Conservation (phyloP, 140 eudicot genomes). For the Ambrosia hybrid region DNA sequence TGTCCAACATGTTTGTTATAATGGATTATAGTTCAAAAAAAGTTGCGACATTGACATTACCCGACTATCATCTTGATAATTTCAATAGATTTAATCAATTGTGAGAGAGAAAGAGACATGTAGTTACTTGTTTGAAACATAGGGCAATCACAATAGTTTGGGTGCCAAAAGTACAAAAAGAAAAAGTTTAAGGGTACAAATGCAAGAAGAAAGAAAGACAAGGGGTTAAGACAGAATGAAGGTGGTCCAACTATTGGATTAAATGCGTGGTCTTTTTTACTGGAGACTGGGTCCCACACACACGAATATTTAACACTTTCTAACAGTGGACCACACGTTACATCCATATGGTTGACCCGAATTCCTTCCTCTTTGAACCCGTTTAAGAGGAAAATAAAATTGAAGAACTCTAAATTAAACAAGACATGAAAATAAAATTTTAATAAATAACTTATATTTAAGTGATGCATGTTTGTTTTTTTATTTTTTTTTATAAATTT, state of each 20-base stretch:
- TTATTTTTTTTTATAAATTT: too few relatives aligned
- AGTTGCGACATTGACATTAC: background rate
- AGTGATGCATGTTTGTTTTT: too few relatives aligned
- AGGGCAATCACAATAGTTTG: background rate
- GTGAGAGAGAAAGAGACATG: background rate
- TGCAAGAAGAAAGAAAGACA: background rate
- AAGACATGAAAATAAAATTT: too few relatives aligned
- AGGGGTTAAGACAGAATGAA: background rate
- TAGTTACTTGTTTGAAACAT: background rate
- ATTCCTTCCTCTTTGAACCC: background rate
- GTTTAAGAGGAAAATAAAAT: background rate
- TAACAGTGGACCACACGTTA: slow-evolving; percentile 5
- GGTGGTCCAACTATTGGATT: slow-evolving; percentile 31
- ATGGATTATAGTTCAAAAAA: too few relatives aligned
- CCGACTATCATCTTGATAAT: background rate
- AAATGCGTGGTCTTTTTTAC: slow-evolving; percentile 36
- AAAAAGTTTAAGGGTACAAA: background rate
- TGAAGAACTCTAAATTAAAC: too few relatives aligned
- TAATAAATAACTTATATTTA: too few relatives aligned
- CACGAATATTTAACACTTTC: slow-evolving; percentile 33
- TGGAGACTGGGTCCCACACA: slow-evolving; percentile 27
- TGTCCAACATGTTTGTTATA: too few relatives aligned
- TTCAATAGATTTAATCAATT: too few relatives aligned
- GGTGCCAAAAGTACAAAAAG: background rate
- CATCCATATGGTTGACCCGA: slow-evolving; percentile 32